Conservation (phyloP, 306 rosid species). For the Ormosia emarginata region DNA sequence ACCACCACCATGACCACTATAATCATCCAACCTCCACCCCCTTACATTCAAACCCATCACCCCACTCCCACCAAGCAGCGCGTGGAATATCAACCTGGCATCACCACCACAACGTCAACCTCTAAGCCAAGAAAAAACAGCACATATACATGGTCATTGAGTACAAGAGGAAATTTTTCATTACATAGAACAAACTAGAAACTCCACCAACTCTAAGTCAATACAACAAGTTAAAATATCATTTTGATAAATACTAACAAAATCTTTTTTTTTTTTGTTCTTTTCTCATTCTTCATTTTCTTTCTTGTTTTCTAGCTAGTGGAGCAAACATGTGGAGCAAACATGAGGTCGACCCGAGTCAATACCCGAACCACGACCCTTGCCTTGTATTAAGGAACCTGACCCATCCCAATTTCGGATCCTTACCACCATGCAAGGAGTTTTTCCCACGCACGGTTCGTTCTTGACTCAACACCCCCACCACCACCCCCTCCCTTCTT, state of each 20-base stretch:
- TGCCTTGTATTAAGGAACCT: conserved; percentile 43
- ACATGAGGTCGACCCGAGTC: conserved; percentile 76
- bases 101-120: no score
- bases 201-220: background rate
- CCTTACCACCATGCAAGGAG: conserved; percentile 71
- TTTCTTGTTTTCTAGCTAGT: background rate
- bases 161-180: background rate
- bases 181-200: background rate
- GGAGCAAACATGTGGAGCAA: conserved; percentile 35
- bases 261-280: background rate
- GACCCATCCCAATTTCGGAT: background rate
- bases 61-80: background rate
- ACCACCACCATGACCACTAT: background rate
- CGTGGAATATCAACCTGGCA: background rate
- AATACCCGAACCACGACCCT: conserved; percentile 99
- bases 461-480: conserved; percentile 95
- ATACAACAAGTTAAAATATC: background rate
- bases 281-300: background rate
- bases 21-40: background rate
- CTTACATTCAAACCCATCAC: background rate
- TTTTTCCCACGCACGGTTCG: conserved; percentile 70
- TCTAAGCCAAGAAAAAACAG: no score
- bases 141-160: no score
- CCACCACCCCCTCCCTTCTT: background rate
- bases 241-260: background rate